Conservation (phyloP, 495 filamentous ascomycete species). For the Hyaloscypha finlandica region DNA sequence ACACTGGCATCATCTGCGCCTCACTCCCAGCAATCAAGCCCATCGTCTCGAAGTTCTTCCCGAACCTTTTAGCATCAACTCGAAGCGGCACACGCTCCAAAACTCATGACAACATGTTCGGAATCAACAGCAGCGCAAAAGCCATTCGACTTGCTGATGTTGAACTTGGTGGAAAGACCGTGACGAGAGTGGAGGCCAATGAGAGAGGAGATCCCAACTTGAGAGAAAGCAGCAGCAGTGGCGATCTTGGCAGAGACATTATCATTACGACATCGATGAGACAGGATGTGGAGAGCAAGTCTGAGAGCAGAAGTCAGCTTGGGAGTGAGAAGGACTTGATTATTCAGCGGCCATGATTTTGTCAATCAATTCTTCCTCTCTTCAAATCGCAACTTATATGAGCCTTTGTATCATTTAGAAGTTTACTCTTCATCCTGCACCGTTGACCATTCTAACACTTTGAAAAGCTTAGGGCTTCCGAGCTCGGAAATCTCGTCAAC, state of each 20-base stretch:
- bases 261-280: background rate
- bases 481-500: too few relatives aligned
- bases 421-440: too few relatives aligned
- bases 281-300: background rate
- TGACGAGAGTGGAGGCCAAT: background rate
- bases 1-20: constrained; percentile 39
- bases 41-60: constrained; percentile 40
- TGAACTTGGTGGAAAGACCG: background rate
- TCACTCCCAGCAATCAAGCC: constrained; percentile 42
- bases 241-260: background rate
- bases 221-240: background rate
- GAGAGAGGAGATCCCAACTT: background rate
- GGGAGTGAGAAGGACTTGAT: background rate
- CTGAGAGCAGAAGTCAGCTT: background rate
- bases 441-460: too few relatives aligned
- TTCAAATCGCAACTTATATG: too few relatives aligned
- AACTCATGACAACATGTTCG: background rate
- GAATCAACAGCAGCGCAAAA: background rate
- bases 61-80: constrained; percentile 34
- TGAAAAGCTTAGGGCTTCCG: too few relatives aligned
- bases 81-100: background rate
- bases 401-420: too few relatives aligned
- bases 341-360: background rate
- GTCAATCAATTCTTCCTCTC: too few relatives aligned
- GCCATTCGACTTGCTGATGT: background rate